Conservation (phyloP, 2,329 filamentous ascomycete species). For the Paecilomyces sp. region DNA sequence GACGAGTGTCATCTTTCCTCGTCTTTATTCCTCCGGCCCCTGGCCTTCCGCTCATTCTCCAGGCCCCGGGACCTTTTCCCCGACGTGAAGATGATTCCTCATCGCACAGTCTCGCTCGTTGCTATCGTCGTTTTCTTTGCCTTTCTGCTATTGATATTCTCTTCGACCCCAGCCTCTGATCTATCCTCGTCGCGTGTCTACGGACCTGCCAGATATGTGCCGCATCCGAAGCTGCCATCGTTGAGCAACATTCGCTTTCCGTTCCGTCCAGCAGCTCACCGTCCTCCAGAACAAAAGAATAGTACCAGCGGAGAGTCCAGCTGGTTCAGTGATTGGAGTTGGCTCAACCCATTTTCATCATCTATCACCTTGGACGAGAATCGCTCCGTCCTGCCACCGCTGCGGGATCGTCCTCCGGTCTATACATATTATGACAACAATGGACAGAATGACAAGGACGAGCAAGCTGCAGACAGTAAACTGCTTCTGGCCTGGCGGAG, state of each 20-base stretch:
- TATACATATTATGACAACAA: constrained; percentile 87
- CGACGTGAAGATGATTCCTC: constrained; percentile 28
- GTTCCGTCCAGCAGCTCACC: constrained; percentile 63
- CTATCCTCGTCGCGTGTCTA: constrained; percentile 14
- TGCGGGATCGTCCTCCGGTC: constrained; percentile 62
- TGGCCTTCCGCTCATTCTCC: not conserved
- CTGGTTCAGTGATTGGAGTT: constrained; percentile 87
- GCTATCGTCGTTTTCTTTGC: constrained; percentile 37
- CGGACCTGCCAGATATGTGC: constrained; percentile 24
- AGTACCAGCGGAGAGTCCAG: constrained; percentile 70
- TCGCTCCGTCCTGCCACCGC: constrained; percentile 72
- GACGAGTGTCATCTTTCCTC: not conserved
- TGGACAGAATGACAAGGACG: constrained; percentile 54
- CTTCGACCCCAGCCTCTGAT: constrained; percentile 28
- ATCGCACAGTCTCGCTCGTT: constrained; percentile 34
- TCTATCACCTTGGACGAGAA: constrained; percentile 73
- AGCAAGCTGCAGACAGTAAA: constrained; percentile 66
- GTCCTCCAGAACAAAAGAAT: constrained; percentile 66
- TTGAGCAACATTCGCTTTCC: constrained; percentile 50
- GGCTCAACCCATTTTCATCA: constrained; percentile 84
- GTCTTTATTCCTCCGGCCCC: not conserved
- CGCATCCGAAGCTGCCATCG: constrained; percentile 34
- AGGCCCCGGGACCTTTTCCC: not conserved
- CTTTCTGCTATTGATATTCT: constrained; percentile 37
- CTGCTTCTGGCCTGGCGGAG: constrained; percentile 81